Percentiles rank a stretch among this genome's conserved stretches.
These are phyloP conservation scores for Carex cristatella DNA, from an alignment of 176 grass and related monocot genomes.

Conservation along the genomic window DNA sequence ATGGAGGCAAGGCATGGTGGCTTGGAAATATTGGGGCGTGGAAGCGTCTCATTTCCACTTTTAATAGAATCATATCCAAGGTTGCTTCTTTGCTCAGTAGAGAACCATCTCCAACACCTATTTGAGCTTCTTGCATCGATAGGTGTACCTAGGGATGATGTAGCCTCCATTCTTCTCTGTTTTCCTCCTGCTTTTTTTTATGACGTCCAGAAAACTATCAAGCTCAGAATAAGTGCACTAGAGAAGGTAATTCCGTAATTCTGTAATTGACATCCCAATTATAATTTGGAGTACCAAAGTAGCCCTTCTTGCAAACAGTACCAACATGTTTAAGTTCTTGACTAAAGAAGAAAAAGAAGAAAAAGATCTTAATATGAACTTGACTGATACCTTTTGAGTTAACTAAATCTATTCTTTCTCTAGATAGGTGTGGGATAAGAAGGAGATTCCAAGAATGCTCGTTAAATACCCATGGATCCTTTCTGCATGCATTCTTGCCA, in stretches of 20 bases:
- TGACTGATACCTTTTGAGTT: neutral
- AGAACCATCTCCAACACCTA: slow-evolving; percentile 59
- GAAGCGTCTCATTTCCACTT: slow-evolving; percentile 54
- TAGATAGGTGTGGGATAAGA: slow-evolving; percentile 59
- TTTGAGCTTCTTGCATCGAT: slow-evolving; percentile 36
- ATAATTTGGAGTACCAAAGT: neutral
- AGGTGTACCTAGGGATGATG: slow-evolving; percentile 32
- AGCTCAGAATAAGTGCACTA: slow-evolving; percentile 56
- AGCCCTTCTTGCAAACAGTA: neutral
- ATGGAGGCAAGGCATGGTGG: slow-evolving; percentile 87
- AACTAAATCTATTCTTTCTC: slow-evolving; percentile 31
- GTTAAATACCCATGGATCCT: slow-evolving; percentile 93
- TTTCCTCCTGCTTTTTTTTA: slow-evolving; percentile 72
- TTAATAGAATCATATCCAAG: slow-evolving; percentile 89
- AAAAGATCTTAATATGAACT: neutral
- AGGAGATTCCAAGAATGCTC: slow-evolving; percentile 51
- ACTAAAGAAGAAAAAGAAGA: neutral
- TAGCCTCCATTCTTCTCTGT: slow-evolving; percentile 49
- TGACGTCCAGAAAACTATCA: slow-evolving; percentile 58
- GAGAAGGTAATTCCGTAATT: slow-evolving; percentile 44
- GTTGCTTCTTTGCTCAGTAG: slow-evolving; percentile 57
- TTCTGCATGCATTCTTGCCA: slow-evolving; percentile 65
- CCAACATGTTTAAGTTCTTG: neutral
- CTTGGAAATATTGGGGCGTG: slow-evolving; percentile 57
- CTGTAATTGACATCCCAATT: neutral